Evolutionary conservation across 192 early-diverging fungal species (phyloP).

Genomic region (Backusella mclennaniae): DNA sequence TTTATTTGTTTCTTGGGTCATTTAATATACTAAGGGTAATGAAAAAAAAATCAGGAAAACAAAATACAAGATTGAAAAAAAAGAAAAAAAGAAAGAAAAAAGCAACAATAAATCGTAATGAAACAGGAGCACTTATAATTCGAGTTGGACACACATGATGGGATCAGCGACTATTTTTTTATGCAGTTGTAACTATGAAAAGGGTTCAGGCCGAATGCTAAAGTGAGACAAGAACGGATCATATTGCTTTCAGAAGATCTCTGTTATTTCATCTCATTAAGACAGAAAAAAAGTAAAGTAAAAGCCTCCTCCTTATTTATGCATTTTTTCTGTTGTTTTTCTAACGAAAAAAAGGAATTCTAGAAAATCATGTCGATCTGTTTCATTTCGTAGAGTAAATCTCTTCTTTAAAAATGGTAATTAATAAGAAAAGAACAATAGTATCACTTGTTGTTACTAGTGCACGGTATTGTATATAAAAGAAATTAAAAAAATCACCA

Average conservation of each 20-base stretch:
- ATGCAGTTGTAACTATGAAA: background rate
- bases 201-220: background rate
- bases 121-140: background rate
- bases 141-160: background rate
- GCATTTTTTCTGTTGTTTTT: background rate
- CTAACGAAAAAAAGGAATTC: background rate
- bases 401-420: too few relatives aligned
- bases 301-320: background rate
- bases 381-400: background rate
- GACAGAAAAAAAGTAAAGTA: background rate
- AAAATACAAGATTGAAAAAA: background rate
- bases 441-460: too few relatives aligned
- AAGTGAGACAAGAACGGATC: slow-evolving; percentile 3
- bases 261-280: background rate
- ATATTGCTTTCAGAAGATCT: background rate
- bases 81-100: background rate
- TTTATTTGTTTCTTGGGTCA: background rate
- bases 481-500: too few relatives aligned
- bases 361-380: background rate
- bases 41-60: too few relatives aligned
- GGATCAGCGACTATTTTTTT: background rate
- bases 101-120: background rate
- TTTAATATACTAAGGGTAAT: background rate
- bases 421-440: too few relatives aligned
- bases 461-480: too few relatives aligned